Conservation (phyloP, 2,329 filamentous ascomycete genomes). For the Stagonosporopsis vannaccii region DNA sequence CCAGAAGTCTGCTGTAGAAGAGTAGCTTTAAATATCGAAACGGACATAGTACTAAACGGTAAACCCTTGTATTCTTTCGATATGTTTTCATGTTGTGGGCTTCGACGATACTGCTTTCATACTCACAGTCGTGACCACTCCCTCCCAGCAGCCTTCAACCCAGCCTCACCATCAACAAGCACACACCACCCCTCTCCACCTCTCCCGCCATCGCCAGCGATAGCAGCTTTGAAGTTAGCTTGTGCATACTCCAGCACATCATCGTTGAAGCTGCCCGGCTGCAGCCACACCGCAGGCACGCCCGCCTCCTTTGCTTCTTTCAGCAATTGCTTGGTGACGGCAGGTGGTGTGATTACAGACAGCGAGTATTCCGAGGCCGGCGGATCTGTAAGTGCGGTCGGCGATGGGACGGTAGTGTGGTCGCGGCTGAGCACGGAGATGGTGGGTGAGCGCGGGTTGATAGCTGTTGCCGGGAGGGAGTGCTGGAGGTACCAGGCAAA, state of each 20-base stretch:
- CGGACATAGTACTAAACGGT: too few relatives aligned
- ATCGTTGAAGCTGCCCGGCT: constrained; percentile 87
- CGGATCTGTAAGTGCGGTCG: constrained; percentile 67
- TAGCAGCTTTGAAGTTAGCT: constrained; percentile 71
- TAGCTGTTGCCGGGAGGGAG: constrained; percentile 76
- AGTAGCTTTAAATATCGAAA: too few relatives aligned
- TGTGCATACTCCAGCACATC: constrained; percentile 74
- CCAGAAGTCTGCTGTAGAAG: too few relatives aligned
- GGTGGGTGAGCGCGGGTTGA: constrained; percentile 75
- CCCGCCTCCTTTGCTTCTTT: constrained; percentile 76
- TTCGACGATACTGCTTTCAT: too few relatives aligned
- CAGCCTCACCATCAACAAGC: constrained; percentile 51
- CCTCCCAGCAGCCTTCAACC: constrained; percentile 43
- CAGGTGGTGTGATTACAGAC: constrained; percentile 86
- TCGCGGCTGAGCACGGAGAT: constrained; percentile 68
- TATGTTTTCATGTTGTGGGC: neutral
- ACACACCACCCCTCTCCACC: constrained; percentile 52
- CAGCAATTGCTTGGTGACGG: constrained; percentile 75
- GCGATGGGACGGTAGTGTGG: constrained; percentile 70
- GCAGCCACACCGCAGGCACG: constrained; percentile 69
- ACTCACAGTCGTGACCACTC: constrained; percentile 40
- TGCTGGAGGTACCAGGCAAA: constrained; percentile 88
- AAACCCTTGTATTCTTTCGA: neutral
- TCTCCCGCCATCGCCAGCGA: constrained; percentile 59
- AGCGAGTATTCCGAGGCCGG: constrained; percentile 69